Evolutionary conservation across 768 basidiomycete species (phyloP), one percentile per base, ranked within the genome.

Genomic region (Lanmaoa rubissima): DNA sequence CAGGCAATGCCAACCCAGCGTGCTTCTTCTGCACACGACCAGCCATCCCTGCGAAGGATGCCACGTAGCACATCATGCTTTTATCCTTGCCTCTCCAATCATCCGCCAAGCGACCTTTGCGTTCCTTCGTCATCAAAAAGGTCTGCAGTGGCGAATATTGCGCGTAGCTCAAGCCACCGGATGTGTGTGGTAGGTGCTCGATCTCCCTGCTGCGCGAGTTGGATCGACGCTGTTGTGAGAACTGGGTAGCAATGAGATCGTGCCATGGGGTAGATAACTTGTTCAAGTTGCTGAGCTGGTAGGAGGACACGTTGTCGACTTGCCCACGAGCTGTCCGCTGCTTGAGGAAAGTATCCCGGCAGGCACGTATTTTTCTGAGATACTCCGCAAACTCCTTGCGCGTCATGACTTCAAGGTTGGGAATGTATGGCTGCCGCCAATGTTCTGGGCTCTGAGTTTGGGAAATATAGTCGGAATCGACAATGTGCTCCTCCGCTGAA

Each of bases 401-500:
- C 14, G 78, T 70, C 88, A 92, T 92, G 36, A 80, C 76, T 24
- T 81, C 65, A 60, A 86, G 71, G 65, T 89, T 90, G 1, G 75
- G 78, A 7, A 77, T 69, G 64, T 78, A 72, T 14, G 62, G 44
- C 24, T 51, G 53, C 17, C 70, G 71, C 64, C 59, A 67, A 5
- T 47, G 51, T 17, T 60, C 54, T 17, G 67, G 53, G 48, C 47
- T 53, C 24, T 57, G 56, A 16, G 59, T 53, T 12, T 53, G 49
- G 24, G 70, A 59, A 5, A 64, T 19, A 31, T 66, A 65, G 47
- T 75, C 65, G 39, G 69, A 68, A 28, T 69, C 69, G 54, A 59
- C 36, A 13, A 67, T 52, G 58, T 58, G 48, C 39, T 69, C 68
- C 55, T 43, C 64, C 35, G 48, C 56, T 12, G 61, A 48, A 32